A percentile compares a stretch with the other conserved stretches of the same genome.
Conservation (phyloP, 2,329 filamentous ascomycete genomes). For the Diaporthe ampelina region DNA sequence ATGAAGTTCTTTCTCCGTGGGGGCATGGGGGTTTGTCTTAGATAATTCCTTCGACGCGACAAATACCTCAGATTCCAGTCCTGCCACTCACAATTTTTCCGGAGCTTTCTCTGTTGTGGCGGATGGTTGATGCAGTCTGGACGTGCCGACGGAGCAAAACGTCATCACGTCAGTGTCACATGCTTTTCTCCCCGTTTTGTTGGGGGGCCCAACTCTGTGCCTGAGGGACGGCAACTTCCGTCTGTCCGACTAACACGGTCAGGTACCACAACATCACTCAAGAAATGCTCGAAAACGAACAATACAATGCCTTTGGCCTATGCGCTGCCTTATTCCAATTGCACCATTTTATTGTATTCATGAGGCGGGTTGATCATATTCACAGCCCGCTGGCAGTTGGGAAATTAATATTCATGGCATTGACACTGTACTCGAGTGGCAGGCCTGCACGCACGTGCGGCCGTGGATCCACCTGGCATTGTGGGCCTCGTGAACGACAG, state of each 20-base stretch:
- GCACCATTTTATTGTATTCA: neutral
- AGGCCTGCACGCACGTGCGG: neutral
- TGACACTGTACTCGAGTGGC: neutral
- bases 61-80: neutral
- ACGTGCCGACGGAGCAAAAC: neutral
- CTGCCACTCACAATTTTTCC: neutral
- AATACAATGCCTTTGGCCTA: neutral
- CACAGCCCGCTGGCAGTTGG: neutral
- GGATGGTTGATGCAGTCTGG: neutral
- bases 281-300: neutral
- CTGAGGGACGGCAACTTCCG: slow-evolving; percentile 17
- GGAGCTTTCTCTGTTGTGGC: neutral
- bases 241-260: neutral
- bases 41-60: slow-evolving; percentile 6
- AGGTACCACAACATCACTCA: neutral
- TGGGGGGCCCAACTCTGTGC: slow-evolving; percentile 1
- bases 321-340: no score
- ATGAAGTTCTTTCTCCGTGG: neutral
- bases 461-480: neutral
- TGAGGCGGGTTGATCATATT: no score
- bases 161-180: slow-evolving; percentile 32
- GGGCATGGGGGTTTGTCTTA: slow-evolving; percentile 30
- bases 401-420: neutral
- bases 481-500: neutral
- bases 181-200: slow-evolving; percentile 27